phyloP scores from a whole-genome alignment of 768 basidiomycete species.

The Lentinula lateritia region DNA sequence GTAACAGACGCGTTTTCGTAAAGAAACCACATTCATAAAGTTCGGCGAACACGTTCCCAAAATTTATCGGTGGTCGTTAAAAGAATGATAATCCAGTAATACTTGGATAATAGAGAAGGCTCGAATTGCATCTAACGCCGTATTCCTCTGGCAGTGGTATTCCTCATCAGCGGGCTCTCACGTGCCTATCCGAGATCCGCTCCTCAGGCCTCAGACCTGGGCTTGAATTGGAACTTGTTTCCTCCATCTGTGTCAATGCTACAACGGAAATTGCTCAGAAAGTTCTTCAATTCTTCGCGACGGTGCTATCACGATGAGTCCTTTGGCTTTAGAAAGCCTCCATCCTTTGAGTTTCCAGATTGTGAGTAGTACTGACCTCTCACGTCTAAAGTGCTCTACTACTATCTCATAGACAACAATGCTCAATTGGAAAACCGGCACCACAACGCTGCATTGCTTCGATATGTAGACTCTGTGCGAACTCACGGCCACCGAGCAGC shows the following conservation, averaged over 20 bases:
- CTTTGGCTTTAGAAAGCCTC: constrained; percentile 44
- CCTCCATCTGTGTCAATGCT: background rate
- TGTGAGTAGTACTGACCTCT: constrained; percentile 27
- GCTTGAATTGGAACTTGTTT: too few relatives aligned
- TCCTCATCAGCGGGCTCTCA: background rate
- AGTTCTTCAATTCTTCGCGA: background rate
- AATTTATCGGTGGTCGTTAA: too few relatives aligned
- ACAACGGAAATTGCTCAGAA: background rate
- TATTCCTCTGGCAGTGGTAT: too few relatives aligned
- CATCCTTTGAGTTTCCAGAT: constrained; percentile 41
- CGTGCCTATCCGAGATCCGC: background rate
- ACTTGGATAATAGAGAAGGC: too few relatives aligned
- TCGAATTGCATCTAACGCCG: too few relatives aligned
- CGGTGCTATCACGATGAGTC: constrained; percentile 46
- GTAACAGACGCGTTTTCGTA: too few relatives aligned
- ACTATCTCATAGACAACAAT: constrained; percentile 44
- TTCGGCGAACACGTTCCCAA: too few relatives aligned
- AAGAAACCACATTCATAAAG: too few relatives aligned
- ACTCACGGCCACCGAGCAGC: constrained; percentile 83
- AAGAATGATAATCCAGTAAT: too few relatives aligned
- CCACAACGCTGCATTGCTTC: constrained; percentile 70
- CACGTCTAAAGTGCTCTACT: background rate
- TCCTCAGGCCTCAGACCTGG: background rate
- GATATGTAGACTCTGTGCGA: constrained; percentile 88
- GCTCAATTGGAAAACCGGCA: constrained; percentile 64